Base-by-base conservation (phyloP, 2,329 filamentous ascomycete genomes). In the Nigrograna mackinnonii region DNA sequence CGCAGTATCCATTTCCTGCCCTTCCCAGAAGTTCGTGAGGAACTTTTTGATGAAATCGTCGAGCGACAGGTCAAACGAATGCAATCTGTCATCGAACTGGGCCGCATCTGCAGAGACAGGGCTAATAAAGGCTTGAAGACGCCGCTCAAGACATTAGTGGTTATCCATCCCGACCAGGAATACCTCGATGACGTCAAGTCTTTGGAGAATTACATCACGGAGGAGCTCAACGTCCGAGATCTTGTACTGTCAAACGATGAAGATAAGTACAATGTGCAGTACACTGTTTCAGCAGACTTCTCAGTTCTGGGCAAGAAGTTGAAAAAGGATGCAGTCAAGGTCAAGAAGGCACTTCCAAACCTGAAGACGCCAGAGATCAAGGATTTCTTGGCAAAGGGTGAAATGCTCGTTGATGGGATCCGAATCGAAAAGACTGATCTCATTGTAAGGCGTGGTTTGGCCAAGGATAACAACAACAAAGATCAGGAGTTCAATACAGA, bases 11-110 rank as follows among this genome's bases (percentile, higher is more conserved):
- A 97, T 72, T 99, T 97, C 78, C 75, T 96, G 43, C 71, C 85
- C 5, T 97, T 92, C 78, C 94, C 94, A 11, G 86, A 91, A 50
- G 91, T 96, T 2, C 83, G 90, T 47, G 79, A 90, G 58, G 91
- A 95, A 64, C 79, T 97, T 4, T 96, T 96, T 62, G 87, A 97
- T 64, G 80, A 83, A 37, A 86, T 83, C 17, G 85, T 97, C 33
- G 92, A 97, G 74, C 83, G 94, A 49, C 83, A 88, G 52, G 91
- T 97, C 11, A 79, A 82, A 49, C 84, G 91, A 35, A 97, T 99
- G 94, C 92, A 97, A 70, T 87, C 85, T 54, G 91, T 97, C 63
- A 96, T 99, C 66, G 91, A 97, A 62, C 80, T 97, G 48, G 89
- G 84, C 35, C 83, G 94, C 62, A 83, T 92, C 38, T 91, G 89